phyloP scores from a whole-genome alignment of 768 basidiomycete genomes.

The Boletus patriciae region DNA sequence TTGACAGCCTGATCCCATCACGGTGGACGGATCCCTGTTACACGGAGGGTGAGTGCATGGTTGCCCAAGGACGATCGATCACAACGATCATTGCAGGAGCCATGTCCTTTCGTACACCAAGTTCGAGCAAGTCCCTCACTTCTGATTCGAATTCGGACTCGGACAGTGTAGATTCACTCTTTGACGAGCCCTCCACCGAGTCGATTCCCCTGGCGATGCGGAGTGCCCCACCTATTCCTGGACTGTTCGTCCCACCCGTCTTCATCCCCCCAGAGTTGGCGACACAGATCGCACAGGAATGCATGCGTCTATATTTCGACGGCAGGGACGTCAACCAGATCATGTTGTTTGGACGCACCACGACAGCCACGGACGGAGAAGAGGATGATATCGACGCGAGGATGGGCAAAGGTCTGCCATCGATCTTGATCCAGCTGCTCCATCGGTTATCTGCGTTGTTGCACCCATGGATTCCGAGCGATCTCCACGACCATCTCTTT shows the following conservation, averaged over 20 bases:
- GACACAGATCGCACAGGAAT: constrained; percentile 47
- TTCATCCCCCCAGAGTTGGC: constrained; percentile 53
- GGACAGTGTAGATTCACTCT: constrained; percentile 45
- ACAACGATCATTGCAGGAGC: neutral
- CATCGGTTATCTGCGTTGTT: constrained; percentile 49
- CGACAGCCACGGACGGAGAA: constrained; percentile 9
- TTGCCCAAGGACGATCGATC: neutral
- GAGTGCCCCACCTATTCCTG: constrained; percentile 56
- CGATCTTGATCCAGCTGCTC: constrained; percentile 55
- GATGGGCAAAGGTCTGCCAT: constrained; percentile 51
- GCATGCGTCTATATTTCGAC: constrained; percentile 58
- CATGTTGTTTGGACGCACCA: constrained; percentile 75
- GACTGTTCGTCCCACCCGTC: constrained; percentile 59
- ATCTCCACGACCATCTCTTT: constrained; percentile 60
- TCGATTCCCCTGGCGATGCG: constrained; percentile 29
- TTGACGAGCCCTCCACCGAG: constrained; percentile 41
- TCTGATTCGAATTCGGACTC: constrained; percentile 17
- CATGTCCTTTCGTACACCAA: constrained; percentile 9
- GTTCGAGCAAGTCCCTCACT: neutral
- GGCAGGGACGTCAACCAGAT: constrained; percentile 64
- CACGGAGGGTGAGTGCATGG: constrained; percentile 8
- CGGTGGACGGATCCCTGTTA: neutral
- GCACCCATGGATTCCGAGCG: constrained; percentile 46
- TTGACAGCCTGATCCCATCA: constrained; percentile 5
- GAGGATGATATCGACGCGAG: constrained; percentile 14